Evolutionary conservation across 768 basidiomycete genomes (phyloP).

Genomic region (Suillus placidus): DNA sequence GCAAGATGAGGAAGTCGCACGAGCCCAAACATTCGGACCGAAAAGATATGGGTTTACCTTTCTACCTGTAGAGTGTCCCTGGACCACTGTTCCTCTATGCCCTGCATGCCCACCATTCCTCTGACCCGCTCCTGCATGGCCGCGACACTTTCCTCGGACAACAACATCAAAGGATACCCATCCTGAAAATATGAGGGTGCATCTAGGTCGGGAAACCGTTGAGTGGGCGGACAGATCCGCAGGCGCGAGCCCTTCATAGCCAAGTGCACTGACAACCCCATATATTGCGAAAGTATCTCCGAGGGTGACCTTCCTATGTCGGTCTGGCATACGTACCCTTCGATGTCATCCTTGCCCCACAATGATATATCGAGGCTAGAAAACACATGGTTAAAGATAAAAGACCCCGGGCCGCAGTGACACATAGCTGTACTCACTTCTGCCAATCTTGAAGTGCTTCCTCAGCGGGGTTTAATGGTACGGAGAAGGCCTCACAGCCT

Average conservation of each 20-base stretch:
- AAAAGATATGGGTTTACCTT: conserved; percentile 44
- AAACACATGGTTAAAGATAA: conserved; percentile 7
- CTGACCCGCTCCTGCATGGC: conserved; percentile 53
- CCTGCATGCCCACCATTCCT: conserved; percentile 49
- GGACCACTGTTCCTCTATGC: conserved; percentile 55
- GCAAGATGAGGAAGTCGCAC: conserved; percentile 7
- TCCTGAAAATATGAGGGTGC: conserved; percentile 67
- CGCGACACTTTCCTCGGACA: conserved; percentile 66
- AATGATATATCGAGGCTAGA: conserved; percentile 57
- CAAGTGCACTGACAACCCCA: conserved; percentile 63
- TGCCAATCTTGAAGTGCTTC: conserved; percentile 56
- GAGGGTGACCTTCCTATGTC: conserved; percentile 49
- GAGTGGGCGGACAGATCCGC: conserved; percentile 54
- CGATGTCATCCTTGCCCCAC: conserved; percentile 49
- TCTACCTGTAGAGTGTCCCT: conserved; percentile 55
- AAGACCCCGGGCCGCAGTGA: neutral
- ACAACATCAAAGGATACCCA: conserved; percentile 67
- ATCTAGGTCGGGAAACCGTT: conserved; percentile 57
- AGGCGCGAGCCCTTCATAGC: conserved; percentile 65
- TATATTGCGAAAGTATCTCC: conserved; percentile 58
- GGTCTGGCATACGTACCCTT: conserved; percentile 68
- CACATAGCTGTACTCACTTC: conserved; percentile 44
- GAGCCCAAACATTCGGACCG: neutral
- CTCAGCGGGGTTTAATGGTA: conserved; percentile 59
- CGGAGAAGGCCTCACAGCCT: conserved; percentile 55